Conservation (phyloP, 768 basidiomycete species). For the Cystobasidiopsis lactophilus region DNA sequence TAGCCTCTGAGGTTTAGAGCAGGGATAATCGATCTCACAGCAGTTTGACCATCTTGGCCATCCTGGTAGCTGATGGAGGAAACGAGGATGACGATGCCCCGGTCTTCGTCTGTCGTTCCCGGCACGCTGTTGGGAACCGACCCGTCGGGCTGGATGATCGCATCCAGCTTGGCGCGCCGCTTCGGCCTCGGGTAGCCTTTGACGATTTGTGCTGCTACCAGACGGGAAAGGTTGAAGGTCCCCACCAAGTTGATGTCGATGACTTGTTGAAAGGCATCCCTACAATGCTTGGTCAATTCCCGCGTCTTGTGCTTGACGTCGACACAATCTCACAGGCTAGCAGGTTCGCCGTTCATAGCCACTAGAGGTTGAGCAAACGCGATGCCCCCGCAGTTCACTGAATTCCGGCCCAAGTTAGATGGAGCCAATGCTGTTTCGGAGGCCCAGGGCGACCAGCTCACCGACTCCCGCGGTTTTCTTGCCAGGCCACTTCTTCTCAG, state of each 20-base stretch:
- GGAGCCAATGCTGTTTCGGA: background rate
- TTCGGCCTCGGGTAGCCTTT: conserved; percentile 9
- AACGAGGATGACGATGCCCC: conserved; percentile 37
- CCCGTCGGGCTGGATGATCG: background rate
- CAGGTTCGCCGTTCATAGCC: no score
- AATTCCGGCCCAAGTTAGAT: no score
- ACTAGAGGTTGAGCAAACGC: no score
- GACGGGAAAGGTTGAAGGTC: conserved; percentile 38
- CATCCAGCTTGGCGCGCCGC: conserved; percentile 27
- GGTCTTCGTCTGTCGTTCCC: conserved; percentile 30
- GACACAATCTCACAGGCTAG: no score
- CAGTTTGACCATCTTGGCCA: background rate
- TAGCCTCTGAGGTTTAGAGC: background rate
- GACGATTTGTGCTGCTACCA: conserved; percentile 34
- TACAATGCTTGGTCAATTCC: no score
- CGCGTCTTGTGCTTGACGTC: no score
- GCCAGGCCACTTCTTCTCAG: conserved; percentile 25
- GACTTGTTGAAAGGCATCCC: conserved; percentile 35
- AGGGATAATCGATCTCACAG: background rate
- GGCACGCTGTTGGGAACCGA: background rate
- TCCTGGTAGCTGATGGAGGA: background rate
- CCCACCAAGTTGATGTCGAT: conserved; percentile 37
- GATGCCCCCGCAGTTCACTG: no score
- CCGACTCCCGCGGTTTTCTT: conserved; percentile 38
- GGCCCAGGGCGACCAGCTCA: conserved; percentile 37